phyloP scores from a whole-genome alignment of 1,284 basidiomycete genomes.

The Rhodotorula sp. region DNA sequence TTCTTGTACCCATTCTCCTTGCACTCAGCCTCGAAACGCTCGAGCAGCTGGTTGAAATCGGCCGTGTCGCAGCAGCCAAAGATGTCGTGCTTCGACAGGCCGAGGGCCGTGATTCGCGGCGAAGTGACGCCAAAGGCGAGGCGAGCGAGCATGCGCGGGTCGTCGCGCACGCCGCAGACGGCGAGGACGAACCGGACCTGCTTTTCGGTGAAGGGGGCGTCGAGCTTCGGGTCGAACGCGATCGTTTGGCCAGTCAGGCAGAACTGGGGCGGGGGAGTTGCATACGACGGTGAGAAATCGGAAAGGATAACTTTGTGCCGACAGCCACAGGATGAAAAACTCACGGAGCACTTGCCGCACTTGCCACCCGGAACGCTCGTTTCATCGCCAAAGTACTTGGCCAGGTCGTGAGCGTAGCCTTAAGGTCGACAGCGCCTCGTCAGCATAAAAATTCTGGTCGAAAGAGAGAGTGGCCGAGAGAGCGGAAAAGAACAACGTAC shows the following conservation, averaged over 20 bases:
- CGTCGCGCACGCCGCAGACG: conserved; percentile 57
- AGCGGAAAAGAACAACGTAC: conserved; percentile 45
- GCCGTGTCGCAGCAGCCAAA: conserved; percentile 27
- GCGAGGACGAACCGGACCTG: conserved; percentile 51
- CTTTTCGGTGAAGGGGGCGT: conserved; percentile 43
- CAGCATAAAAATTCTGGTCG: background rate
- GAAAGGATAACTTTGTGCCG: too few relatives aligned
- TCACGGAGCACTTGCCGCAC: conserved; percentile 57
- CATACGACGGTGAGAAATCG: too few relatives aligned
- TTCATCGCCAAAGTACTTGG: conserved; percentile 56
- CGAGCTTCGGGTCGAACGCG: conserved; percentile 49
- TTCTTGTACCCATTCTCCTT: conserved; percentile 21
- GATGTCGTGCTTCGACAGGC: conserved; percentile 16
- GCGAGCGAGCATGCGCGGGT: conserved; percentile 56
- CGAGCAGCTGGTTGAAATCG: conserved; percentile 25
- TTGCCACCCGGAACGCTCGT: conserved; percentile 53
- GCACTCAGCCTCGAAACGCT: conserved; percentile 35
- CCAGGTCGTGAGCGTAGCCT: conserved; percentile 56
- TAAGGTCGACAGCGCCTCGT: conserved; percentile 3
- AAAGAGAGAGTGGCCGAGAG: too few relatives aligned
- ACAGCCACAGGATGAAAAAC: conserved; percentile 31
- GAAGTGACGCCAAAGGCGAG: conserved; percentile 58
- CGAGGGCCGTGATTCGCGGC: conserved; percentile 52
- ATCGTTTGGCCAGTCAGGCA: conserved; percentile 46
- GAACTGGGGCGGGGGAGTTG: conserved; percentile 7